phyloP scores from a whole-genome alignment of 768 basidiomycete genomes.

The Lactarius evosmus region DNA sequence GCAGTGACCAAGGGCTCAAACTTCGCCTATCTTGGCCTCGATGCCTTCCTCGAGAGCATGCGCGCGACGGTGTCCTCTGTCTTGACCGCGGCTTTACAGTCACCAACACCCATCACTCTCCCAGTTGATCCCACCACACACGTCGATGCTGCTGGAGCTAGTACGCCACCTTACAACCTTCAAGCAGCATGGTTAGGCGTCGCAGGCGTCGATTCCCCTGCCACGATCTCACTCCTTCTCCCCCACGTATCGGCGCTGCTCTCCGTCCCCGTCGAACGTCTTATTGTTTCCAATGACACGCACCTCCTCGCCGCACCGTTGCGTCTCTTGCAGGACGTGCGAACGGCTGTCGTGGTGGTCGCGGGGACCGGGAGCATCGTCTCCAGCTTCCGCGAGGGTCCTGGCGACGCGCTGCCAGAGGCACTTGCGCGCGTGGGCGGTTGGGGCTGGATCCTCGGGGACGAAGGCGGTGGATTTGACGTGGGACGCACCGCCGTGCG shows the following conservation, averaged over 20 bases:
- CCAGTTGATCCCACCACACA: slow-evolving; percentile 11
- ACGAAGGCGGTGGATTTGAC: slow-evolving; percentile 75
- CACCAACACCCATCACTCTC: slow-evolving; percentile 6
- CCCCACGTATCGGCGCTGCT: slow-evolving; percentile 54
- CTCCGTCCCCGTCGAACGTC: slow-evolving; percentile 48
- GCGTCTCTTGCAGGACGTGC: slow-evolving; percentile 53
- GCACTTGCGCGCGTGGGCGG: slow-evolving; percentile 17
- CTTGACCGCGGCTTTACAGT: slow-evolving; percentile 34
- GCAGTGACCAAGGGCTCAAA: slow-evolving; percentile 79
- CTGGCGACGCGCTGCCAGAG: slow-evolving; percentile 9
- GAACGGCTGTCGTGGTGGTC: slow-evolving; percentile 67
- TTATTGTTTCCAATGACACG: slow-evolving; percentile 77
- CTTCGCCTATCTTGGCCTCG: slow-evolving; percentile 69
- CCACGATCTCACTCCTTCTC: slow-evolving; percentile 55
- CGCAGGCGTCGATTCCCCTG: slow-evolving; percentile 75
- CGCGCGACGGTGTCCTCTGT: slow-evolving; percentile 51
- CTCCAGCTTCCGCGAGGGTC: slow-evolving; percentile 53
- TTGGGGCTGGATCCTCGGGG: slow-evolving; percentile 26
- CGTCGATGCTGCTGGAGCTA: slow-evolving; percentile 7
- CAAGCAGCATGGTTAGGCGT: slow-evolving; percentile 79
- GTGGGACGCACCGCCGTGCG: slow-evolving; percentile 76
- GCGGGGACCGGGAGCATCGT: slow-evolving; percentile 81
- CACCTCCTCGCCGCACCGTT: slow-evolving; percentile 82
- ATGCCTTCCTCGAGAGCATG: slow-evolving; percentile 57
- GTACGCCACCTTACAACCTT: slow-evolving; percentile 40